These are phyloP conservation scores for Candida hispaniensis DNA, from an alignment of 805 yeast genomes.

Conservation along the genomic window DNA sequence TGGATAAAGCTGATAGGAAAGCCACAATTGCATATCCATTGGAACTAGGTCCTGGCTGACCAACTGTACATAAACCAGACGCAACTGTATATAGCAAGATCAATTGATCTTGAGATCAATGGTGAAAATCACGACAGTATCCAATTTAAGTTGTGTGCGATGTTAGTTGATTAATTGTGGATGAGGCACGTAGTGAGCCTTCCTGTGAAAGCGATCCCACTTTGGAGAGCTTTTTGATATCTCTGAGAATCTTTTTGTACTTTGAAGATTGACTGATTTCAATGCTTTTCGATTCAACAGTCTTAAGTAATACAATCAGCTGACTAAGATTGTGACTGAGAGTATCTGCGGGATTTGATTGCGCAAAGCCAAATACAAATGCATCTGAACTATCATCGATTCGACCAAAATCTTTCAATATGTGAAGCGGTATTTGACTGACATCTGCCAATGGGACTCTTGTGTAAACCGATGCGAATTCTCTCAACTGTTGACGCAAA, in stretches of 20 bases:
- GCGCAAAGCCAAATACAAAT: conserved; percentile 9
- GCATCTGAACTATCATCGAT: conserved; percentile 12
- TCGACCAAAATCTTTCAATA: conserved; percentile 4
- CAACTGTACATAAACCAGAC: neutral
- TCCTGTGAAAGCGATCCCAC: no score
- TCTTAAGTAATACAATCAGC: conserved; percentile 5
- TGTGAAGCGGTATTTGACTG: conserved; percentile 3
- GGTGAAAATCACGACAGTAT: neutral
- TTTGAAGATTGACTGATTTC: neutral
- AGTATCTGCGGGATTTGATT: conserved; percentile 5
- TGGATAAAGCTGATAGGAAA: neutral
- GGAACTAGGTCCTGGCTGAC: neutral
- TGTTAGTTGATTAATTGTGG: no score
- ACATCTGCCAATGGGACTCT: conserved; percentile 13
- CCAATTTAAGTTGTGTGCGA: no score
- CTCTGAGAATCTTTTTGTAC: conserved; percentile 2
- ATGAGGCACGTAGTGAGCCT: no score
- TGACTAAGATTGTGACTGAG: conserved; percentile 4
- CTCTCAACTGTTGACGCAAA: conserved; percentile 10
- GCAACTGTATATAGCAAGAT: no score
- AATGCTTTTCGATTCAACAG: conserved; percentile 8
- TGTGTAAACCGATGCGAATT: conserved; percentile 5
- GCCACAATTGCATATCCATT: neutral
- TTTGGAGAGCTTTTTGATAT: conserved; percentile 1
- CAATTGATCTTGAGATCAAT: conserved; percentile 6